Percentiles rank a stretch among this genome's conserved stretches.
Conservation (phyloP, 2,329 filamentous ascomycete genomes). For the Rutstroemia sp. region DNA sequence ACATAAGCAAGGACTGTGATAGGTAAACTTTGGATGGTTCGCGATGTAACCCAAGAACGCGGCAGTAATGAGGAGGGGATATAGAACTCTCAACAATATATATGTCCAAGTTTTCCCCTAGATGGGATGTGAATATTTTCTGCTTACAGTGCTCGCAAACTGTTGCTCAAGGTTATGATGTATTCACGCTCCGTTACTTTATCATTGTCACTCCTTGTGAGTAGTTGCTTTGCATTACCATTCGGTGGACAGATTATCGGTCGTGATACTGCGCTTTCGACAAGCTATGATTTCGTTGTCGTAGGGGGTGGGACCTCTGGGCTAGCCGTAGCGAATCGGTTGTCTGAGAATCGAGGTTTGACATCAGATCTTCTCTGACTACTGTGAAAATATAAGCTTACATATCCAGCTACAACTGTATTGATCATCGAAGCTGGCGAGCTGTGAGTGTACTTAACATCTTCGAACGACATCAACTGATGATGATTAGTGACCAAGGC, state of each 20-base stretch:
- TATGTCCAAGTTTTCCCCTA: too few relatives aligned
- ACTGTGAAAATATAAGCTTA: not conserved
- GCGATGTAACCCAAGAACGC: too few relatives aligned
- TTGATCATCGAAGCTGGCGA: conserved; percentile 8
- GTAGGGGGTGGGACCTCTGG: conserved; percentile 5
- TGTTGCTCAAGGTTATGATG: not conserved
- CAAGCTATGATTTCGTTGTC: conserved; percentile 5
- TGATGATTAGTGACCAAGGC: not conserved
- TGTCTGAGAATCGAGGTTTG: conserved; percentile 5
- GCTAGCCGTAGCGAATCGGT: conserved; percentile 2
- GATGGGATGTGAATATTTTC: too few relatives aligned
- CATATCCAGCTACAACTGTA: not conserved
- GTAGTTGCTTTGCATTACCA: not conserved
- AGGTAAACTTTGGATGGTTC: too few relatives aligned
- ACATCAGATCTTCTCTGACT: not conserved
- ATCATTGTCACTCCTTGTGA: not conserved
- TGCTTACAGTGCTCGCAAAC: not conserved
- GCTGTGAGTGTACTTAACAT: not conserved
- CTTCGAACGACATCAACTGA: not conserved
- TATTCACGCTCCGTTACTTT: not conserved
- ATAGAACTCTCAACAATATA: too few relatives aligned
- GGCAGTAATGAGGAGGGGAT: too few relatives aligned
- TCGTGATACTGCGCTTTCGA: not conserved
- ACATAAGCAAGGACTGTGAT: too few relatives aligned
- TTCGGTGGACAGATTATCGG: not conserved